Evolutionary conservation across 2,329 filamentous ascomycete genomes (phyloP).

Genomic region (Myriosclerotinia scirpicola): DNA sequence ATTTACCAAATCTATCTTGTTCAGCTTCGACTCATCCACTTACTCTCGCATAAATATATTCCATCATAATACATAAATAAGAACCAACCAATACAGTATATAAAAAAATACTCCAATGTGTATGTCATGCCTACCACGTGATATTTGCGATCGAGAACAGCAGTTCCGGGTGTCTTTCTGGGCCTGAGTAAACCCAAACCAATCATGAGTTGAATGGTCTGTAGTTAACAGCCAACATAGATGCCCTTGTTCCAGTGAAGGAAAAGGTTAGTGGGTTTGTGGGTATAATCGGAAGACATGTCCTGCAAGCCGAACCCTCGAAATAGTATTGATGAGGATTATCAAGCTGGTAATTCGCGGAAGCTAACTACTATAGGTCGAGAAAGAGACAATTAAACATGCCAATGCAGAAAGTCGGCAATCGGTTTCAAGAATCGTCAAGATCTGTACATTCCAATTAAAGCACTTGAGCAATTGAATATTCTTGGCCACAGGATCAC

Average conservation of each 20-base stretch:
- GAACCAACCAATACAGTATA: too few relatives aligned
- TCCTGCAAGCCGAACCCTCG: neutral
- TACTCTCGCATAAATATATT: too few relatives aligned
- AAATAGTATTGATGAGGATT: neutral
- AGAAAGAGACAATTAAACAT: neutral
- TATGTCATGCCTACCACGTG: too few relatives aligned
- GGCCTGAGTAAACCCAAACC: neutral
- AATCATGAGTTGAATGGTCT: neutral
- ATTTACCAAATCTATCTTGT: too few relatives aligned
- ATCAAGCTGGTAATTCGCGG: too few relatives aligned
- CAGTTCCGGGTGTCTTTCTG: neutral
- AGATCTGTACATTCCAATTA: neutral
- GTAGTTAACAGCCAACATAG: neutral
- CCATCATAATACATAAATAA: too few relatives aligned
- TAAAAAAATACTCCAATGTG: too few relatives aligned
- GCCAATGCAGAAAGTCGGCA: constrained; percentile 6
- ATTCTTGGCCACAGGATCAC: neutral
- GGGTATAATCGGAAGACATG: neutral
- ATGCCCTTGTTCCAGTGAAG: neutral
- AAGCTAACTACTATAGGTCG: neutral
- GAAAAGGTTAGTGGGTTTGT: neutral
- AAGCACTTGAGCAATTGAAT: neutral
- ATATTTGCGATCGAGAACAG: neutral
- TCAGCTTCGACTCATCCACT: too few relatives aligned
- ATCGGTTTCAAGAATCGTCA: constrained; percentile 1